These are phyloP conservation scores for Margaritispora aquatica DNA, from an alignment of 495 filamentous ascomycete genomes.

Conservation along the genomic window DNA sequence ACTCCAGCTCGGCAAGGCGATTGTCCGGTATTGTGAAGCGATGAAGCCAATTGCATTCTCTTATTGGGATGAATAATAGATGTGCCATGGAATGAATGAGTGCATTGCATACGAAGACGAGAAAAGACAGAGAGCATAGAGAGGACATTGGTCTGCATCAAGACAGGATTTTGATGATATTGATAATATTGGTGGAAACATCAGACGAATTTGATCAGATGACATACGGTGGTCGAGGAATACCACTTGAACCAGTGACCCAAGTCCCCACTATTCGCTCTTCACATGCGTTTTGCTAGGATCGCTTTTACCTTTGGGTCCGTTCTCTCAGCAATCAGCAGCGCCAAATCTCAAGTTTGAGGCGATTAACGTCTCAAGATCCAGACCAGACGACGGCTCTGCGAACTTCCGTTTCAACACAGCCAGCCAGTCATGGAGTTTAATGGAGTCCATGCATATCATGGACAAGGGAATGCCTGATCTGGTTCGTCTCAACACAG, in stretches of 20 bases:
- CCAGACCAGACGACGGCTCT: not conserved
- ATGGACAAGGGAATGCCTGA: not conserved
- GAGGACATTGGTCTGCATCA: no score
- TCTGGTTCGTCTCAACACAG: not conserved
- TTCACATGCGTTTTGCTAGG: not conserved
- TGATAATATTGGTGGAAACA: no score
- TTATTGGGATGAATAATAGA: no score
- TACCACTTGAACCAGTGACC: not conserved
- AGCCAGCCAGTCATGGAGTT: not conserved
- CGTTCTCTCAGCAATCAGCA: no score
- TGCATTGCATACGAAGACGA: no score
- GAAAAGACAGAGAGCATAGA: no score
- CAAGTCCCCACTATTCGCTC: not conserved
- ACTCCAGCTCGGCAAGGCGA: not conserved
- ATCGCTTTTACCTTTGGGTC: no score
- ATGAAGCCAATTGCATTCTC: not conserved
- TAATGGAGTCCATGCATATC: not conserved
- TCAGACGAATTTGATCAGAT: no score
- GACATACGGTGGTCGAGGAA: no score
- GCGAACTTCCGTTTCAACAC: not conserved
- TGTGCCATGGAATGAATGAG: not conserved
- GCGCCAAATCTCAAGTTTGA: not conserved
- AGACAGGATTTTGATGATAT: no score
- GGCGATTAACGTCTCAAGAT: not conserved
- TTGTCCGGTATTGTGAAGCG: not conserved